These are phyloP conservation scores for Galeopsis tetrahit DNA, from an alignment of 257 asterid genomes.

Conservation along the genomic window DNA sequence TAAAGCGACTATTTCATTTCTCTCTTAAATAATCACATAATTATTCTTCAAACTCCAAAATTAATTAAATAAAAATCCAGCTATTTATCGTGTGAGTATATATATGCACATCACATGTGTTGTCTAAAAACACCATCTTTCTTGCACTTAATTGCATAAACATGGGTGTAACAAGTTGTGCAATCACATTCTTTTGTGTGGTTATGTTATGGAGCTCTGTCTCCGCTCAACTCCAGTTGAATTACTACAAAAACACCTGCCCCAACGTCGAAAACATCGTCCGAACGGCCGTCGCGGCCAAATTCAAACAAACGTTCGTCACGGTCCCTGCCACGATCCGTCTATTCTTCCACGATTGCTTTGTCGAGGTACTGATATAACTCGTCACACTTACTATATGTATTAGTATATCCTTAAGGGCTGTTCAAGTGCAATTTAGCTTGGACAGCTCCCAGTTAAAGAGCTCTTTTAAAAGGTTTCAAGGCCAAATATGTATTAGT, in stretches of 20 bases:
- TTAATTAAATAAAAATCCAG: not conserved
- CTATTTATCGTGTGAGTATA: not conserved
- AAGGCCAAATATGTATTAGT: too few species aligned
- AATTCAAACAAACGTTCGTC: constrained; percentile 66
- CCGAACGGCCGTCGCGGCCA: constrained; percentile 49
- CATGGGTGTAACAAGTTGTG: constrained; percentile 44
- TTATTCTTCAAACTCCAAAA: not conserved
- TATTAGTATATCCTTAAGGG: too few species aligned
- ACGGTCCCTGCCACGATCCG: constrained; percentile 76
- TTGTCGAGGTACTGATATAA: constrained; percentile 51
- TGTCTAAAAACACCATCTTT: not conserved
- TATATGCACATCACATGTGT: not conserved
- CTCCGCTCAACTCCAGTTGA: constrained; percentile 54
- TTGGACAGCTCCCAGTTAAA: too few species aligned
- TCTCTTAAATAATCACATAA: not conserved
- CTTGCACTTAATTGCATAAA: not conserved
- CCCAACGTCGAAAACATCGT: constrained; percentile 80
- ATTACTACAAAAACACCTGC: constrained; percentile 57
- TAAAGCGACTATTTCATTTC: constrained; percentile 13
- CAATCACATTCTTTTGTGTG: constrained; percentile 32
- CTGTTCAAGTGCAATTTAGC: too few species aligned
- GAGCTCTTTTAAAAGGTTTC: too few species aligned
- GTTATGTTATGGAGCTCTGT: constrained; percentile 38
- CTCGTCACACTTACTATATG: too few species aligned
- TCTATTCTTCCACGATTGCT: constrained; percentile 85